Conservation (phyloP, 495 filamentous ascomycete species). For the Amorphotheca resinae region DNA sequence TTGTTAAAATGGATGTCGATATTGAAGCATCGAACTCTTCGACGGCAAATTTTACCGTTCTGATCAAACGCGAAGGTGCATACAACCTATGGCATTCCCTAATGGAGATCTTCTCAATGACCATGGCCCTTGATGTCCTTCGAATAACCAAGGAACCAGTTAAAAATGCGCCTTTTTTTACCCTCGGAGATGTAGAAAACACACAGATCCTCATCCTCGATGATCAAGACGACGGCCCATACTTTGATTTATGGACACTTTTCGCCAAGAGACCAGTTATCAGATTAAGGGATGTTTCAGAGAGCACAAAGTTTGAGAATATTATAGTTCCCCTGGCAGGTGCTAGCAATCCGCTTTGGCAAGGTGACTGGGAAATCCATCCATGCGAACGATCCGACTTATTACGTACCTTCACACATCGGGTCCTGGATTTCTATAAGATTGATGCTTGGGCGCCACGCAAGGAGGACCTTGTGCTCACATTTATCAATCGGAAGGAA, state of each 20-base stretch:
- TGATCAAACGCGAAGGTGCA: constrained; percentile 1
- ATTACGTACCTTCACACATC: not conserved
- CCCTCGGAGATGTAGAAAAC: not conserved
- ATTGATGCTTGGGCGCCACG: not conserved
- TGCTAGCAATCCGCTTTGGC: constrained; percentile 4
- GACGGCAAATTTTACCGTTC: not conserved
- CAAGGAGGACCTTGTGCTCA: constrained; percentile 11
- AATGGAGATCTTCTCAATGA: constrained; percentile 3
- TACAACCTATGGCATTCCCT: constrained; percentile 6
- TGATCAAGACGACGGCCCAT: not conserved
- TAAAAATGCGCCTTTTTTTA: not conserved
- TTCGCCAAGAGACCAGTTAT: not conserved
- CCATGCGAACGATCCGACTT: not conserved
- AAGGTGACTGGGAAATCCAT: not conserved
- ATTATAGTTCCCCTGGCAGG: constrained; percentile 2
- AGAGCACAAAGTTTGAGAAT: not conserved
- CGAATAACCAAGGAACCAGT: not conserved
- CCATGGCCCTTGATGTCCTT: constrained; percentile 3
- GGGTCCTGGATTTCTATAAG: not conserved
- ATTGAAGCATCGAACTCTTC: not conserved
- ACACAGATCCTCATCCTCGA: constrained; percentile 4
- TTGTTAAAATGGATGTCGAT: not conserved
- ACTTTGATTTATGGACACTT: constrained; percentile 3
- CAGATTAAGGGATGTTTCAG: not conserved
- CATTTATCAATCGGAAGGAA: constrained; percentile 24